Base-by-base conservation (phyloP, 148 eudicot species). In the Rheum nobile region DNA sequence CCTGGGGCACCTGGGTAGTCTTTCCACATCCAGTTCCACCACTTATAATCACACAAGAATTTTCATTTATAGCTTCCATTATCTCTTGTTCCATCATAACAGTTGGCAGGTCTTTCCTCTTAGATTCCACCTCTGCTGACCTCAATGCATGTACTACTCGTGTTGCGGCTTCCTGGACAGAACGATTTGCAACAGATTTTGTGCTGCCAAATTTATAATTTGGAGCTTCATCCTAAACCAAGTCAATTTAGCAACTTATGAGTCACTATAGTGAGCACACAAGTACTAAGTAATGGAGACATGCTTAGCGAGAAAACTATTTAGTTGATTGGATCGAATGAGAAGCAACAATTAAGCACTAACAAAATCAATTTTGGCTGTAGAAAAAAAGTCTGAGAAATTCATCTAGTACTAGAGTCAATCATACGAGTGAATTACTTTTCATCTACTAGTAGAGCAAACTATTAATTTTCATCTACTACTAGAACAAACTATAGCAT, bases 1-100 rank as follows among this genome's bases (percentile, higher is more conserved):
- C 96, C 93, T 91, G 97, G 3, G 98, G 98, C 73, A 94, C 91
- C 87, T 94, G 98, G 29, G 98, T 94, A 19, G 98, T 94, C 77
- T 94, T 94, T 38, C 97, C 97, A 79, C 93, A 94, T 10, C 97
- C 97, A 75, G 98, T 94, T 76, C 86, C 91, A 72, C 98, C 98
- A 75, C 93, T 82, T 72, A 94, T 86, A 74, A 91, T 88, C 61
- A 91, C 89, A 74, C 81, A 74, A 21, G 31, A 77, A 74, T 88
- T 85, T 65, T 80, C 85, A 78, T 86, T 91, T 74, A 94, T 91
- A 72, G 96, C 90, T 86, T 94, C 97, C 98, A 94, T 91, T 67
- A 94, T 85, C 86, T 94, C 98, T 78, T 94, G 98, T 83, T 94
- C 98, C 97, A 88, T 88, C 97, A 88, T 90, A 73, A 88, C 85